Percentiles rank a stretch among this genome's conserved stretches.
Evolutionary conservation across 768 basidiomycete genomes (phyloP).

Genomic region (Tulasnella sp.): DNA sequence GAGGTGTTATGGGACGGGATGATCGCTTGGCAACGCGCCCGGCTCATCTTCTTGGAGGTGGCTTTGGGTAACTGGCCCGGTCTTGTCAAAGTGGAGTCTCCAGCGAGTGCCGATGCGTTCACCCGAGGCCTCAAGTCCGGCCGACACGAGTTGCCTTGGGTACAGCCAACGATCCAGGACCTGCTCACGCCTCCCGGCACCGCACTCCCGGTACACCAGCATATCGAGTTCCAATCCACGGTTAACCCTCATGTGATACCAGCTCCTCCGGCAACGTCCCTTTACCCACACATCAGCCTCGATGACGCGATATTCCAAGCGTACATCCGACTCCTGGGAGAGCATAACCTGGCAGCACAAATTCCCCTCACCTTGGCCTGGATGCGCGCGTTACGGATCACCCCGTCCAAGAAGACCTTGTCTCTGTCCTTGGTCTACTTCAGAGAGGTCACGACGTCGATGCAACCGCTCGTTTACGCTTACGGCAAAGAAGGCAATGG

Average conservation of each 20-base stretch:
- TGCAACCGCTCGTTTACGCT: conserved; percentile 58
- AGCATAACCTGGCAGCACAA: conserved; percentile 55
- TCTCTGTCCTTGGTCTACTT: conserved; percentile 68
- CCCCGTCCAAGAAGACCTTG: conserved; percentile 60
- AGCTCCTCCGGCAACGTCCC: conserved; percentile 33
- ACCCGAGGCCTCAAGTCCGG: conserved; percentile 37
- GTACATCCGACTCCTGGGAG: conserved; percentile 65
- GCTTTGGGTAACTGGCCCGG: conserved; percentile 62
- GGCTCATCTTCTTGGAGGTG: conserved; percentile 58
- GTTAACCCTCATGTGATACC: conserved; percentile 17
- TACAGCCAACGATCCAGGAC: conserved; percentile 13
- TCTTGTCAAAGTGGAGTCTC: conserved; percentile 44
- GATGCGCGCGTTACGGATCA: conserved; percentile 65
- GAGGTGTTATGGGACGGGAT: conserved; percentile 51
- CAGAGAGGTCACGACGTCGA: conserved; percentile 67
- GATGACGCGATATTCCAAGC: conserved; percentile 58
- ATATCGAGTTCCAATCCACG: conserved; percentile 2
- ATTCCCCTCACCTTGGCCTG: conserved; percentile 71
- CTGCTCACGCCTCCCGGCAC: conserved; percentile 27
- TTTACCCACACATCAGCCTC: conserved; percentile 52
- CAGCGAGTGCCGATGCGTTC: conserved; percentile 45
- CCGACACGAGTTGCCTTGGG: neutral
- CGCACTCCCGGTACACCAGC: neutral
- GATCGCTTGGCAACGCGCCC: conserved; percentile 54
- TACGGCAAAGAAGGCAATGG: conserved; percentile 42